These are phyloP conservation scores for Macadamia integrifolia DNA, from an alignment of 164 flowering plant genomes.

Conservation along the genomic window DNA sequence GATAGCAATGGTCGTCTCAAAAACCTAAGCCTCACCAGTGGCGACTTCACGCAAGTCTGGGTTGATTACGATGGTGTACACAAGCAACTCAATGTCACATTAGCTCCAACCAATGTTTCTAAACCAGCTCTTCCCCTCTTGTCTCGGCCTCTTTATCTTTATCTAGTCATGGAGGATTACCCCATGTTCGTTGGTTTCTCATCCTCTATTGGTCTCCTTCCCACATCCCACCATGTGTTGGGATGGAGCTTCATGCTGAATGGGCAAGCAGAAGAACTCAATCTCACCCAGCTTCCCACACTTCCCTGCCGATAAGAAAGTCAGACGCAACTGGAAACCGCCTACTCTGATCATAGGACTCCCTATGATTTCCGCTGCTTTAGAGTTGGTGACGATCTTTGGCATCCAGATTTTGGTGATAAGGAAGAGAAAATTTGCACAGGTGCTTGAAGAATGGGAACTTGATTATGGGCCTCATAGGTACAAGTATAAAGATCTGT, in stretches of 20 bases:
- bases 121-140: slow-evolving; percentile 10
- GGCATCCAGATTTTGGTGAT: no score
- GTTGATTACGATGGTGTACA: slow-evolving; percentile 5
- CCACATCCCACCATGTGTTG: slow-evolving; percentile 10
- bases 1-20: neutral
- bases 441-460: neutral
- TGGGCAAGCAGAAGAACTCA: slow-evolving; percentile 8
- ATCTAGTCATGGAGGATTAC: neutral
- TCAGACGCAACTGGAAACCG: neutral
- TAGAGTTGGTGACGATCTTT: neutral
- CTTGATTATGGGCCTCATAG: neutral
- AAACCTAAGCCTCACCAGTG: slow-evolving; percentile 6
- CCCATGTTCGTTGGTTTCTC: slow-evolving; percentile 19
- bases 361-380: neutral
- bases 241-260: slow-evolving; percentile 20
- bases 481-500: neutral
- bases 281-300: slow-evolving; percentile 7
- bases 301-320: slow-evolving; percentile 7
- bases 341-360: slow-evolving; percentile 3
- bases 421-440: no score
- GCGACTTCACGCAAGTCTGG: slow-evolving; percentile 7
- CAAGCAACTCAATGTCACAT: slow-evolving; percentile 4
- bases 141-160: slow-evolving; percentile 3
- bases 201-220: neutral
- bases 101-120: slow-evolving; percentile 1